Evolutionary conservation across 345 rosid genomes (phyloP).

Genomic region (Murraya paniculata): DNA sequence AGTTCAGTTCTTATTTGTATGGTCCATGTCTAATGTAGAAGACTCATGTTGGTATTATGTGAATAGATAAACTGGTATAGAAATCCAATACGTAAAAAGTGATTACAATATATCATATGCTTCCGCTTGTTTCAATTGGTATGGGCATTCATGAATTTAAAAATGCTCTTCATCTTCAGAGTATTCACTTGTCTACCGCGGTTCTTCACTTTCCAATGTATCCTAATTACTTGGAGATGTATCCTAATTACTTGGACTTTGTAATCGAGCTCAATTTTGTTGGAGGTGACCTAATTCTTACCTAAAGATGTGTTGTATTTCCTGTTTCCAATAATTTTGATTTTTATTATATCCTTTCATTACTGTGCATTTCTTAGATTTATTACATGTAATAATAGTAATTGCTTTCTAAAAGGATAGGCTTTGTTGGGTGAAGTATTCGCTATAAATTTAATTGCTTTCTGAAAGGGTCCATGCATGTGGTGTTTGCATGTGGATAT

Average conservation of each 20-base stretch:
- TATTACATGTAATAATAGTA: background rate
- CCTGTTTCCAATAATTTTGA: background rate
- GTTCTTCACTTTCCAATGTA: background rate
- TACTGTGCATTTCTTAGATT: background rate
- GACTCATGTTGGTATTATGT: conserved; percentile 47
- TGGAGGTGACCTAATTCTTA: background rate
- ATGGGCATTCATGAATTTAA: too few species aligned
- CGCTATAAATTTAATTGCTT: background rate
- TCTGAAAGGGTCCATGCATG: background rate
- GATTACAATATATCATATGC: conserved; percentile 25
- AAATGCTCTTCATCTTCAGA: background rate
- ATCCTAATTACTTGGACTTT: too few species aligned
- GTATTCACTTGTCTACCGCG: background rate
- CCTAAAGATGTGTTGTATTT: background rate
- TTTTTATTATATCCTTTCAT: background rate
- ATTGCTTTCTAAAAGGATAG: background rate
- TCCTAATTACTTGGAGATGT: conserved; percentile 3
- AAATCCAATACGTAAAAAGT: conserved; percentile 48
- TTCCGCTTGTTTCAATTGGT: conserved; percentile 7
- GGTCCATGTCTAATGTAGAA: conserved; percentile 69
- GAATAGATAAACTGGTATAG: conserved; percentile 79
- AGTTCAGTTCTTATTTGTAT: conserved; percentile 50
- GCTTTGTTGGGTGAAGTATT: background rate
- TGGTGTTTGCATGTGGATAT: background rate
- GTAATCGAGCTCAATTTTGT: background rate